Base-by-base conservation (phyloP, 225 moss, liverwort and hornwort genomes). In the Marchantia polymorpha region DNA sequence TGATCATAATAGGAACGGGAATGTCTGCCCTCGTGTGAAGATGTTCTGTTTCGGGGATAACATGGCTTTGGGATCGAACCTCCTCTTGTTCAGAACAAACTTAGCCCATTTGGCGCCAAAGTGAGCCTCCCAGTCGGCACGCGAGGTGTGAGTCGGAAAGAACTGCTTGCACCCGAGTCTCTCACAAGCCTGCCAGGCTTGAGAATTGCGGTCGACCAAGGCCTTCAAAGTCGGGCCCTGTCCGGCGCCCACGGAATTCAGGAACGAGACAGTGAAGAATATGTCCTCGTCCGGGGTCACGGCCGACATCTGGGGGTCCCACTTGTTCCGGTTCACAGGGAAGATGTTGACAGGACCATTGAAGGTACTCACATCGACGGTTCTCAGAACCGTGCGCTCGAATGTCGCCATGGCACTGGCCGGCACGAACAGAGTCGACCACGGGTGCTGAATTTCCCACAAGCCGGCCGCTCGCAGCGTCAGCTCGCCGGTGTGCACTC, bases 381-480 rank as follows among this genome's bases (percentile, higher is more conserved):
- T 74, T 72, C 86, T 84, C 74, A 95, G 80, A 52, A 95, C 92
- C 8, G 83, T 84, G 26, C 22, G 68, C 60, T 95, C 86, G 29
- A 95, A 92, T 10, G 73, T 78, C 0, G 79, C 49, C 55, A 95
- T 90, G 49, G 87, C 77, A 0, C 90, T 88, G 0, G 84, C 90
- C 0, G 95, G 93, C 29, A 95, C 89, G 49, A 95, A 89, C 30
- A 95, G 20, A 68, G 93, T 84, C 4, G 92, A 60, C 95, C 95
- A 95, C 0, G 95, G 93, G 67, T 95, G 95, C 0, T 91, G 92
- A 27, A 95, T 91, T 2, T 91, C 89, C 95, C 95, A 95, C 75
- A 84, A 12, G 0, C 88, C 89, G 0, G 75, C 31, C 0, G 83
- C 79, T 65, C 87, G 76, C 48, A 95, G 67, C 13, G 77, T 22